Base-by-base conservation (phyloP, 1,284 basidiomycete genomes). In the Cutaneotrichosporon cutaneum region DNA sequence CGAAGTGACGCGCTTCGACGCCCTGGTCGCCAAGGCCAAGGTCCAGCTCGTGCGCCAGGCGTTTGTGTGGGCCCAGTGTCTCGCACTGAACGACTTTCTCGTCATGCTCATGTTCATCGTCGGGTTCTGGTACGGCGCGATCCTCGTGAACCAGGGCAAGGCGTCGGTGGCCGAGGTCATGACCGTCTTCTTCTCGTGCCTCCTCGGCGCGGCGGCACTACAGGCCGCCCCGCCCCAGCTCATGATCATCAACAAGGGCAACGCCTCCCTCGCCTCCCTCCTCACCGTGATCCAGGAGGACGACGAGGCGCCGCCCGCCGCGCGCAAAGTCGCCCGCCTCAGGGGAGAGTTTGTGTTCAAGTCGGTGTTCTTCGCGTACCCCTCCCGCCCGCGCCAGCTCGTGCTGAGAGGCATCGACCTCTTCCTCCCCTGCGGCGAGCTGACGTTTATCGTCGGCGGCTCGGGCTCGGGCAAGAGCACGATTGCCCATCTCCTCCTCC, bases 401-500 rank as follows among this genome's bases (percentile, higher is more conserved):
- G 82, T 82, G 5, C 73, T 85, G 5, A 62, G 74, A 9, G 74
- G 82, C 65, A 81, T 84, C 47, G 77, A 77, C 5, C 76, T 86
- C 58, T 83, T 82, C 82, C 85, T 99, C 53, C 90, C 93, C 1
- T 85, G 91, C 0, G 82, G 85, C 42, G 94, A 98, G 77, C 91
- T 85, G 22, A 96, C 94, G 0, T 97, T 93, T 80, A 88, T 98
- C 70, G 91, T 97, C 58, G 95, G 94, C 54, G 86, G 88, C 2
- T 92, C 90, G 2, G 94, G 94, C 2, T 90, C 88, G 1, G 94
- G 94, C 44, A 98, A 99, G 81, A 90, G 88, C n/a, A 97, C 93
- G 0, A 83, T 97, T 63, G 90, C 90, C 0, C 86, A 88, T 61
- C 84, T 96, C 2, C 83, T 98, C 0, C 82, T 94, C 24, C 84